A percentile compares a stretch with the other conserved stretches of the same genome.
Evolutionary conservation across 2,329 filamentous ascomycete genomes (phyloP).

Genomic region (Albophoma yamanashiensis): DNA sequence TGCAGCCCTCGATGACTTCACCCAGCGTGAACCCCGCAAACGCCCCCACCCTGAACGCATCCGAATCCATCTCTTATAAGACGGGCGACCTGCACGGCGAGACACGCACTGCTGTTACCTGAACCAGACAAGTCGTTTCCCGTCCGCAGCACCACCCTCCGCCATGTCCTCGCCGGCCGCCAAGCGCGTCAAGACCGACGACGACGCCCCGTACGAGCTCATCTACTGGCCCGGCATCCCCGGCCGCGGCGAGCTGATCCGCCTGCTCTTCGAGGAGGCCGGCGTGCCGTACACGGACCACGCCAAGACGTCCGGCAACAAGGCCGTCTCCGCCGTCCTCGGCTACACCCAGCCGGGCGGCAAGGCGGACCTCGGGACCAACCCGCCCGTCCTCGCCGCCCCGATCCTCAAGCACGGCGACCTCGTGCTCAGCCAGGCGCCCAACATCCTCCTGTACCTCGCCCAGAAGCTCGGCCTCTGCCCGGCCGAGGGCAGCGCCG

Average conservation of each 20-base stretch:
- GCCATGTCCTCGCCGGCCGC: conserved; percentile 11
- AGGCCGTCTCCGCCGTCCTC: conserved; percentile 41
- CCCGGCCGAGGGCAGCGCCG: conserved; percentile 26
- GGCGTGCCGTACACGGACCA: conserved; percentile 53
- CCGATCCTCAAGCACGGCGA: conserved; percentile 54
- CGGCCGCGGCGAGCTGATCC: conserved; percentile 64
- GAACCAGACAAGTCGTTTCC: background rate
- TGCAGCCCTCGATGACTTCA: background rate
- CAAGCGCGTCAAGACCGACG: conserved; percentile 21
- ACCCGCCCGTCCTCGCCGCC: conserved; percentile 56
- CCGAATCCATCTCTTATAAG: background rate
- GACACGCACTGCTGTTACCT: too few relatives aligned
- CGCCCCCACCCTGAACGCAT: background rate
- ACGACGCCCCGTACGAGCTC: conserved; percentile 46
- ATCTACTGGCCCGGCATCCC: conserved; percentile 65
- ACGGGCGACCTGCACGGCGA: background rate
- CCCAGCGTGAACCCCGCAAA: background rate
- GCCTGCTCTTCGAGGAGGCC: conserved; percentile 61
- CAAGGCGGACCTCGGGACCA: conserved; percentile 35
- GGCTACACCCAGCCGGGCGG: conserved; percentile 33
- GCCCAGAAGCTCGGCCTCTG: conserved; percentile 48
- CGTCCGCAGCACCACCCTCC: background rate
- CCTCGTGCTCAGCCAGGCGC: conserved; percentile 56
- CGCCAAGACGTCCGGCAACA: conserved; percentile 22
- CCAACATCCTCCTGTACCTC: conserved; percentile 65